Conservation (phyloP, 2,329 filamentous ascomycete species). For the Dendryphion nanum region DNA sequence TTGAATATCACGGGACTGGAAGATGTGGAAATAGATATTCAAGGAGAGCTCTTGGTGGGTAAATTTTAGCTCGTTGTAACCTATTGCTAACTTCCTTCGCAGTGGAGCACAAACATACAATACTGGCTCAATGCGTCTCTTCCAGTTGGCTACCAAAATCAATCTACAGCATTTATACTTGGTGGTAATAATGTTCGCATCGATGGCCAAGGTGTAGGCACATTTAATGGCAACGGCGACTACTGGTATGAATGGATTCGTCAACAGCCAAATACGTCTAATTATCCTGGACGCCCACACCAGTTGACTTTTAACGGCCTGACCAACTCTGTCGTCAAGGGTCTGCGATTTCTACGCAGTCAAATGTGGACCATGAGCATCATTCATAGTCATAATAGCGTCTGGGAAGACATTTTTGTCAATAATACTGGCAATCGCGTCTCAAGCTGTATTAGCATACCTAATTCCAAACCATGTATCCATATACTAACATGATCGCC, state of each 20-base stretch:
- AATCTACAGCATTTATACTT: constrained; percentile 27
- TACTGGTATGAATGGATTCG: constrained; percentile 56
- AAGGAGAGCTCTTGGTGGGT: constrained; percentile 9
- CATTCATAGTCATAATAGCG: constrained; percentile 47
- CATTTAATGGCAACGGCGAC: constrained; percentile 60
- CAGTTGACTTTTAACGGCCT: constrained; percentile 52
- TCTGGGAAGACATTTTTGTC: constrained; percentile 53
- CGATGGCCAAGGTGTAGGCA: constrained; percentile 52
- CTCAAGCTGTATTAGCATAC: constrained; percentile 12
- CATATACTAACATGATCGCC: background rate
- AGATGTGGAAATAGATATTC: constrained; percentile 24
- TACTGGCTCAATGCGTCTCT: constrained; percentile 30
- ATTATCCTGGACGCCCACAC: constrained; percentile 46
- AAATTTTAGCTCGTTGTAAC: constrained; percentile 6
- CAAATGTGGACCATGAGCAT: constrained; percentile 62
- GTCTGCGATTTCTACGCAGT: constrained; percentile 54
- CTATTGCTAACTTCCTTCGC: background rate
- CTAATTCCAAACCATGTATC: constrained; percentile 2
- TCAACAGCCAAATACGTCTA: constrained; percentile 19
- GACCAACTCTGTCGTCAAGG: constrained; percentile 49
- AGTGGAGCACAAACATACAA: constrained; percentile 24
- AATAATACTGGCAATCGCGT: constrained; percentile 43
- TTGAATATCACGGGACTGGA: constrained; percentile 22
- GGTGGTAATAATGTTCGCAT: constrained; percentile 54
- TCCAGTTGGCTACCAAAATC: constrained; percentile 34